Conservation (phyloP, 2,329 filamentous ascomycete species). For the Alternaria viburni region DNA sequence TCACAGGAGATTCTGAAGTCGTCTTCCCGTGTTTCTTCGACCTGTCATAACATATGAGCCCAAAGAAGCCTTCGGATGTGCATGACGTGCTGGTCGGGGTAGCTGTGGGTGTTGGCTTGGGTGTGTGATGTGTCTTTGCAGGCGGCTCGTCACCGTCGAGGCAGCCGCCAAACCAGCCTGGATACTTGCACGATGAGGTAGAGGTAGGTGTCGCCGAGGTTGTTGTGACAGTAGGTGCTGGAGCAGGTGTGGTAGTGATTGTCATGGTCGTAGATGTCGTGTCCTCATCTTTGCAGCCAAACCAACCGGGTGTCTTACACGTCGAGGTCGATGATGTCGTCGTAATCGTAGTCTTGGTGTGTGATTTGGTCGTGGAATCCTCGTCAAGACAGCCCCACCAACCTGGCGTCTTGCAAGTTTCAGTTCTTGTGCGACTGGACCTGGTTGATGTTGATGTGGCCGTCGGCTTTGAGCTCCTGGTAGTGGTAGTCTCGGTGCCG, state of each 20-base stretch:
- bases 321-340: constrained; percentile 46
- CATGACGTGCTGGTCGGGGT: constrained; percentile 25
- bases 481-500: constrained; percentile 75
- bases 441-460: constrained; percentile 61
- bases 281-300: constrained; percentile 66
- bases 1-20: constrained; percentile 5
- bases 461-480: constrained; percentile 54
- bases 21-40: constrained; percentile 20
- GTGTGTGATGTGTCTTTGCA: constrained; percentile 26
- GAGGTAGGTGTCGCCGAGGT: constrained; percentile 41
- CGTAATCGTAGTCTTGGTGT: constrained; percentile 55
- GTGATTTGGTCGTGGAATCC: constrained; percentile 57
- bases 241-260: constrained; percentile 30
- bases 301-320: constrained; percentile 66
- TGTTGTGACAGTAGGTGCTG: constrained; percentile 38
- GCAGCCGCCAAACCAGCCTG: constrained; percentile 57
- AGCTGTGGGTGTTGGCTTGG: constrained; percentile 22
- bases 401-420: constrained; percentile 87
- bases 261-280: constrained; percentile 42
- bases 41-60: constrained; percentile 40
- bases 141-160: constrained; percentile 58
- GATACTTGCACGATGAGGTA: constrained; percentile 51
- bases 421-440: constrained; percentile 68
- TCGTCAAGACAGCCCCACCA: constrained; percentile 86
- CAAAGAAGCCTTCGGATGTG: constrained; percentile 37